These are phyloP conservation scores for Aphanoascus verrucosus DNA, from an alignment of 2,329 filamentous ascomycete species.

Conservation along the genomic window DNA sequence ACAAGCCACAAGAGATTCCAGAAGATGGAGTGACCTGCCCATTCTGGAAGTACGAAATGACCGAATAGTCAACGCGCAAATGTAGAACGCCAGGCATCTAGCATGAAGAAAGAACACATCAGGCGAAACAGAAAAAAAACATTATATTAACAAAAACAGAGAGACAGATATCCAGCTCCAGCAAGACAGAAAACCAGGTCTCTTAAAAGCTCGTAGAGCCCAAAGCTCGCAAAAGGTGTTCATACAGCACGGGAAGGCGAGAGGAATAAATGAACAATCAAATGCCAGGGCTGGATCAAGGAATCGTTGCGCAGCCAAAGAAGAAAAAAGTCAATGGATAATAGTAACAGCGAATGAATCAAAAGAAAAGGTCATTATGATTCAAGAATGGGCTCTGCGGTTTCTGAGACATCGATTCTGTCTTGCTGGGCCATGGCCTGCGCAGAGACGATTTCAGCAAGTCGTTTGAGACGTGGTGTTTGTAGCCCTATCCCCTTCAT, in stretches of 20 bases:
- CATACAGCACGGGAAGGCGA: slow-evolving; percentile 8
- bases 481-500: slow-evolving; percentile 62
- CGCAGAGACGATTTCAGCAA: slow-evolving; percentile 95
- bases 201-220: background rate
- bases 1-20: background rate
- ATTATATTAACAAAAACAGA: slow-evolving; percentile 6
- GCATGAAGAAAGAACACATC: background rate
- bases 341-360: slow-evolving; percentile 5
- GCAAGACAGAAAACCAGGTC: background rate
- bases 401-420: slow-evolving; percentile 50
- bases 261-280: slow-evolving; percentile 11
- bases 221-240: slow-evolving; percentile 1
- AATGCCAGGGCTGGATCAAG: background rate
- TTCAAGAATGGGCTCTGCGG: slow-evolving; percentile 18
- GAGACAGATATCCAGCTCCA: slow-evolving; percentile 2
- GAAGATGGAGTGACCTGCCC: background rate
- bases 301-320: background rate
- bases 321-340: background rate
- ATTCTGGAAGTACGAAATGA: background rate
- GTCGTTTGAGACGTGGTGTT: slow-evolving; percentile 84
- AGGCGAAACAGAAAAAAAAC: background rate
- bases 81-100: background rate
- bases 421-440: slow-evolving; percentile 95
- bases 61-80: background rate
- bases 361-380: slow-evolving; percentile 4